Evolutionary conservation across 2,329 filamentous ascomycete species (phyloP).

Genomic region (Ophiocordyceps camponoti-floridani): DNA sequence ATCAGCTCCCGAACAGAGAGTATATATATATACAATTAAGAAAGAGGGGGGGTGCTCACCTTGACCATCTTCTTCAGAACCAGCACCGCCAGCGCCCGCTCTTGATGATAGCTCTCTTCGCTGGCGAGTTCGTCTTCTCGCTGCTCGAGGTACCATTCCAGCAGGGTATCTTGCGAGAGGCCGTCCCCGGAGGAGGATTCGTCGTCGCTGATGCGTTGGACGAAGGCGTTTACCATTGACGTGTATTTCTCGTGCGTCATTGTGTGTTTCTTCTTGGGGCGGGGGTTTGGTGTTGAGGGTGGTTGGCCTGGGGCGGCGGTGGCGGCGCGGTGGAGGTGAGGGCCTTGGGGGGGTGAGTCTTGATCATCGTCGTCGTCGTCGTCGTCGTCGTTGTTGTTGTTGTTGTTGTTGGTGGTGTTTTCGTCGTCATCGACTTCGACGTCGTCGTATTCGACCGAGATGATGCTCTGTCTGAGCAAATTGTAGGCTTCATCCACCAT

Average conservation of each 20-base stretch:
- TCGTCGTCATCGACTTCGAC: slow-evolving; percentile 80
- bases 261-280: slow-evolving; percentile 50
- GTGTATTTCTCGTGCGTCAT: slow-evolving; percentile 95
- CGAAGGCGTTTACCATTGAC: slow-evolving; percentile 70
- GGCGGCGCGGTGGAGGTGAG: too few relatives aligned
- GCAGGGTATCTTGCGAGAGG: slow-evolving; percentile 63
- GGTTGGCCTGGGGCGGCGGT: slow-evolving; percentile 2
- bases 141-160: slow-evolving; percentile 85
- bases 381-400: slow-evolving; percentile 17
- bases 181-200: slow-evolving; percentile 63
- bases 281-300: neutral
- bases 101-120: slow-evolving; percentile 64
- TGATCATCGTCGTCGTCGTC: slow-evolving; percentile 19
- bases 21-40: neutral
- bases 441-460: slow-evolving; percentile 94
- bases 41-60: slow-evolving; percentile 32
- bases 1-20: slow-evolving; percentile 8
- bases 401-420: slow-evolving; percentile 11
- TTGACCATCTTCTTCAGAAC: slow-evolving; percentile 93
- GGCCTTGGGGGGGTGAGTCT: too few relatives aligned
- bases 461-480: slow-evolving; percentile 83
- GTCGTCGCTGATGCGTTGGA: slow-evolving; percentile 68
- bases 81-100: slow-evolving; percentile 58
- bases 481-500: slow-evolving; percentile 91
- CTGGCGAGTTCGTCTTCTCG: slow-evolving; percentile 66